Evolutionary conservation across 352 stramenopile genomes (phyloP).

Genomic region (Thalassiosira allenii): DNA sequence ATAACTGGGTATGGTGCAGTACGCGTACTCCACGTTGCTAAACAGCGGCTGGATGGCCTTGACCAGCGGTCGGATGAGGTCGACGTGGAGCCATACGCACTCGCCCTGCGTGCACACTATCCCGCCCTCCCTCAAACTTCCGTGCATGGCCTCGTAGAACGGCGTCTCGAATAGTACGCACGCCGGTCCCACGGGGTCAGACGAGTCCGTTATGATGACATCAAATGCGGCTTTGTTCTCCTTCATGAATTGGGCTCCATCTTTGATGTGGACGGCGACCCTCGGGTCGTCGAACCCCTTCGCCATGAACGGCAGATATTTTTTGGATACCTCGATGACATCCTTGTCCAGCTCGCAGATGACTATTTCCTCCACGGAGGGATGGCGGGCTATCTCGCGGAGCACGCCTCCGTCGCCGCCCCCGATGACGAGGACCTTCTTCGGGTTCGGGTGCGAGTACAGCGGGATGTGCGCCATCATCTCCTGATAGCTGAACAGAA

Average conservation of each 20-base stretch:
- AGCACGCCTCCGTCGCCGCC: constrained; percentile 98
- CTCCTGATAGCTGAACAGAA: constrained; percentile 95
- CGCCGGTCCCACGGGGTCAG: constrained; percentile 80
- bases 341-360: constrained; percentile 99
- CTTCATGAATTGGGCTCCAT: constrained; percentile 82
- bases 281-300: constrained; percentile 95
- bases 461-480: constrained; percentile 99
- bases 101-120: constrained; percentile 93
- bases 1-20: constrained; percentile 99
- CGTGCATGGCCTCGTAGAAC: constrained; percentile 86
- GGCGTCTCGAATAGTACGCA: constrained; percentile 85
- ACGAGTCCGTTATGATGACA: constrained; percentile 86
- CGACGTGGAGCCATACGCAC: constrained; percentile 98
- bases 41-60: constrained; percentile 91
- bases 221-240: constrained; percentile 82
- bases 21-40: constrained; percentile 97
- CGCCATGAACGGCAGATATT: constrained; percentile 89
- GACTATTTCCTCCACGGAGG: constrained; percentile 93
- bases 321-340: constrained; percentile 96
- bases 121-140: constrained; percentile 77
- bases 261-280: constrained; percentile 89
- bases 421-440: constrained; percentile 96
- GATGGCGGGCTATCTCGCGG: constrained; percentile 91
- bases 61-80: constrained; percentile 96
- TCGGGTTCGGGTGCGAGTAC: constrained; percentile 94